These are phyloP conservation scores for Globisporangium lucens DNA, from an alignment of 352 stramenopile species.

Conservation along the genomic window DNA sequence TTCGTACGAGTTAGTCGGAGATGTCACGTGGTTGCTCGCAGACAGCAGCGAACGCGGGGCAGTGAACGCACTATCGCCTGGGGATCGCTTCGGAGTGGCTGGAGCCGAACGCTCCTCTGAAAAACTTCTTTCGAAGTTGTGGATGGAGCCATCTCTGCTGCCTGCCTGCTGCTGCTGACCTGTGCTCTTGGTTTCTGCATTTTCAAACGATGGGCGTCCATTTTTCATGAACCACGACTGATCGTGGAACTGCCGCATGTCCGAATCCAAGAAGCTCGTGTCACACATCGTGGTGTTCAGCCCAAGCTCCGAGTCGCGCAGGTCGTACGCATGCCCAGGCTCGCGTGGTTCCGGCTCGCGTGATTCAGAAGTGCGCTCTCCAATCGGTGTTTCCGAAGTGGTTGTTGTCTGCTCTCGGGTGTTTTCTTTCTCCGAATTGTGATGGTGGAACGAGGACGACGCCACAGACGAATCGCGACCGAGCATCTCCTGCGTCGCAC, in stretches of 20 bases:
- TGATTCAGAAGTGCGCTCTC: slow-evolving; percentile 6
- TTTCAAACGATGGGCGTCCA: neutral
- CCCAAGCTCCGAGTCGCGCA: slow-evolving; percentile 38
- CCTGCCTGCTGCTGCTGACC: neutral
- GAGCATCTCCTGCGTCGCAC: slow-evolving; percentile 29
- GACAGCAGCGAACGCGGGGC: neutral
- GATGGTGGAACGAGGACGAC: slow-evolving; percentile 15
- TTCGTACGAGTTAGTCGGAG: slow-evolving; percentile 19
- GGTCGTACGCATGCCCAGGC: slow-evolving; percentile 23
- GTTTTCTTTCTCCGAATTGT: neutral
- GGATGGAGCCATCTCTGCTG: neutral
- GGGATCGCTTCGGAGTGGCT: neutral
- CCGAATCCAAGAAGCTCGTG: slow-evolving; percentile 53
- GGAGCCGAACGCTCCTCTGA: neutral
- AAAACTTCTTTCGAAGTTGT: neutral
- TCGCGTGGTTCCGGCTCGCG: neutral
- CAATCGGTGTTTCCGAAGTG: neutral
- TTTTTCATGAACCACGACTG: slow-evolving; percentile 41
- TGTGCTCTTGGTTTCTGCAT: neutral
- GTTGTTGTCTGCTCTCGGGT: neutral
- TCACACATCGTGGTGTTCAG: slow-evolving; percentile 59
- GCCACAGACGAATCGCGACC: slow-evolving; percentile 31
- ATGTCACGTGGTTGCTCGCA: slow-evolving; percentile 14
- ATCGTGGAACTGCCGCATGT: slow-evolving; percentile 75
- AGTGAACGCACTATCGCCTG: neutral